phyloP scores from a whole-genome alignment of 208 protist genomes.

The Trypanosoma lewisi region DNA sequence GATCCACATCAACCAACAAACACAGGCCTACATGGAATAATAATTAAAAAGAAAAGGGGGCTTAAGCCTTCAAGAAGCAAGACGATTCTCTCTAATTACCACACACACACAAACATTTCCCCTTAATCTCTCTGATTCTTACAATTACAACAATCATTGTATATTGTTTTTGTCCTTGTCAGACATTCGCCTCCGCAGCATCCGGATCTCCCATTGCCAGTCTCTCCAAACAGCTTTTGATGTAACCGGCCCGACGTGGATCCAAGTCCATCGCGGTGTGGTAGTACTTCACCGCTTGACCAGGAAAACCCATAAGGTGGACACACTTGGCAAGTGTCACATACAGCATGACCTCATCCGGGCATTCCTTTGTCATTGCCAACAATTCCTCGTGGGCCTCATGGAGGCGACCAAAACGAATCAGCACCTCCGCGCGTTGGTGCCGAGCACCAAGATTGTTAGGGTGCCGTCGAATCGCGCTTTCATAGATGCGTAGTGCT shows the following conservation, averaged over 20 bases:
- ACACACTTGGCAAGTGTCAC: constrained; percentile 85
- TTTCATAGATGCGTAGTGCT: constrained; percentile 74
- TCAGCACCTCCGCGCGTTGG: constrained; percentile 88
- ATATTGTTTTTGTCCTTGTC: not conserved
- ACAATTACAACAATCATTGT: too few species aligned
- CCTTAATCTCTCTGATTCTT: too few species aligned
- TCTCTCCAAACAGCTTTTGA: constrained; percentile 67
- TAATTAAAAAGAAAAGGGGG: constrained; percentile 26
- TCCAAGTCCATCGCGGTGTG: constrained; percentile 75
- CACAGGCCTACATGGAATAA: constrained; percentile 8
- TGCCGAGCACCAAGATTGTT: constrained; percentile 85
- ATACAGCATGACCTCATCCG: constrained; percentile 89
- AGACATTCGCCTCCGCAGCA: constrained; percentile 11
- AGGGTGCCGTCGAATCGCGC: constrained; percentile 72
- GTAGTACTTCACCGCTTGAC: constrained; percentile 62
- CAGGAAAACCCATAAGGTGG: constrained; percentile 38
- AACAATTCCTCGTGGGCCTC: constrained; percentile 76
- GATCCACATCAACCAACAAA: constrained; percentile 6
- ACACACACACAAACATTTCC: too few species aligned
- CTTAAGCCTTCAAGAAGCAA: not conserved
- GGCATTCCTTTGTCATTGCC: constrained; percentile 66
- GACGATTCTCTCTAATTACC: not conserved
- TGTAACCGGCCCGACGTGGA: constrained; percentile 58
- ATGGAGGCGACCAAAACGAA: constrained; percentile 60
- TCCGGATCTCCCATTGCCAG: constrained; percentile 33